These are phyloP conservation scores for Hyphodiscus hymeniophilus DNA, from an alignment of 495 filamentous ascomycete species.

Conservation along the genomic window DNA sequence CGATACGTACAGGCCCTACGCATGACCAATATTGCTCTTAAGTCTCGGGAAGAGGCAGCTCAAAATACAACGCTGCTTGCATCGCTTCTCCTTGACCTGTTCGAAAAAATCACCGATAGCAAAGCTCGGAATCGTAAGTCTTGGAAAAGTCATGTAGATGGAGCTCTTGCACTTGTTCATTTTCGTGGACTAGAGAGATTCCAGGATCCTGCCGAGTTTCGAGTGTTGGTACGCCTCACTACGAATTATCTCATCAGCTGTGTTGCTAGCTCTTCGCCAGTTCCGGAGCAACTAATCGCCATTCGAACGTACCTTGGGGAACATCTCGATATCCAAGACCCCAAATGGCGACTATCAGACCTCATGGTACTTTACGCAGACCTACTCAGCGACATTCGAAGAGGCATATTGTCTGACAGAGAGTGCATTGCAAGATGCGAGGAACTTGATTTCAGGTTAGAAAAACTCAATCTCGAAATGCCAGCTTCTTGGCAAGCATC, in stretches of 20 bases:
- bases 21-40: constrained; percentile 6
- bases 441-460: constrained; percentile 3
- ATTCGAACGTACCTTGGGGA: constrained; percentile 14
- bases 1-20: constrained; percentile 6
- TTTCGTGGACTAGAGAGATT: constrained; percentile 48
- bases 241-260: constrained; percentile 22
- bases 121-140: constrained; percentile 20
- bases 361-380: constrained; percentile 20
- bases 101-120: constrained; percentile 37
- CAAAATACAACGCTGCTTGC: constrained; percentile 53
- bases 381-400: constrained; percentile 14
- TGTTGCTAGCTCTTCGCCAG: constrained; percentile 12
- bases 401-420: background rate
- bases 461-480: background rate
- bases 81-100: constrained; percentile 48
- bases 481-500: background rate
- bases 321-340: background rate
- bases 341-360: constrained; percentile 7
- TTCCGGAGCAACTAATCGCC: constrained; percentile 17
- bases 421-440: constrained; percentile 1
- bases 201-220: constrained; percentile 16
- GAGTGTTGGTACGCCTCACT: constrained; percentile 18
- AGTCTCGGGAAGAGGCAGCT: background rate
- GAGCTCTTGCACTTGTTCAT: constrained; percentile 45
- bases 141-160: constrained; percentile 50